A percentile compares a stretch with the other conserved stretches of the same genome.
These are phyloP conservation scores for Leishmania braziliensis DNA, from an alignment of 208 protist genomes.

Conservation along the genomic window DNA sequence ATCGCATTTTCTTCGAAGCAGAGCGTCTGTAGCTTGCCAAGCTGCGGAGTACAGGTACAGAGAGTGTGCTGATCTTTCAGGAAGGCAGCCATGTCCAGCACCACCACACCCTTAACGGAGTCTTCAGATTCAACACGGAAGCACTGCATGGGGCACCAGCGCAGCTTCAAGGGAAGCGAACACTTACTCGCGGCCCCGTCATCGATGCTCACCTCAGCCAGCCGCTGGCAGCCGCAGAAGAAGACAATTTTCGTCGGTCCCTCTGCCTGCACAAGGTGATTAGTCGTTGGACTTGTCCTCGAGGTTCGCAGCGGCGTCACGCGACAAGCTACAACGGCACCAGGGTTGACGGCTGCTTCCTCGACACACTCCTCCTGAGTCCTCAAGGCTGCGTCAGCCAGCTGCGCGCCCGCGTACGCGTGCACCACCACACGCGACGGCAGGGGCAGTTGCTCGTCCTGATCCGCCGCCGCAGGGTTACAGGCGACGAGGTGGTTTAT, in stretches of 20 bases:
- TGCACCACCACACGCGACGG: conserved; percentile 36
- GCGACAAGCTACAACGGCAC: conserved; percentile 41
- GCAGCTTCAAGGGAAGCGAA: conserved; percentile 2
- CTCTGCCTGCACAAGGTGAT: conserved; percentile 10
- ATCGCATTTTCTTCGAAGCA: conserved; percentile 42
- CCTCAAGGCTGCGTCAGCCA: conserved; percentile 26
- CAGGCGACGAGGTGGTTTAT: conserved; percentile 30
- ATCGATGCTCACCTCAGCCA: conserved; percentile 47
- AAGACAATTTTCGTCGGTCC: conserved; percentile 41
- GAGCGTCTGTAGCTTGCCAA: conserved; percentile 34
- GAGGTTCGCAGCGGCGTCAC: conserved; percentile 31
- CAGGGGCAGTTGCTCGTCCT: conserved; percentile 24
- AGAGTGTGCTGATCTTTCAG: conserved; percentile 22
- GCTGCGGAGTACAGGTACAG: conserved; percentile 37
- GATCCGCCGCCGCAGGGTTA: conserved; percentile 26
- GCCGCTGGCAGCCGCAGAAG: conserved; percentile 50
- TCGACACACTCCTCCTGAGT: conserved; percentile 33
- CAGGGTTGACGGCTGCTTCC: conserved; percentile 28
- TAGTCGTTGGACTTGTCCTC: conserved; percentile 2
- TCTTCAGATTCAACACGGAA: conserved; percentile 18
- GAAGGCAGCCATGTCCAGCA: conserved; percentile 37
- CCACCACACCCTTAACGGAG: conserved; percentile 2
- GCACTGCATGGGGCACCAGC: conserved; percentile 35
- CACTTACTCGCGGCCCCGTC: neutral
- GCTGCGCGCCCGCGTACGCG: conserved; percentile 36